Conservation (phyloP, 305 asterid species). For the Fraxinus sp. region DNA sequence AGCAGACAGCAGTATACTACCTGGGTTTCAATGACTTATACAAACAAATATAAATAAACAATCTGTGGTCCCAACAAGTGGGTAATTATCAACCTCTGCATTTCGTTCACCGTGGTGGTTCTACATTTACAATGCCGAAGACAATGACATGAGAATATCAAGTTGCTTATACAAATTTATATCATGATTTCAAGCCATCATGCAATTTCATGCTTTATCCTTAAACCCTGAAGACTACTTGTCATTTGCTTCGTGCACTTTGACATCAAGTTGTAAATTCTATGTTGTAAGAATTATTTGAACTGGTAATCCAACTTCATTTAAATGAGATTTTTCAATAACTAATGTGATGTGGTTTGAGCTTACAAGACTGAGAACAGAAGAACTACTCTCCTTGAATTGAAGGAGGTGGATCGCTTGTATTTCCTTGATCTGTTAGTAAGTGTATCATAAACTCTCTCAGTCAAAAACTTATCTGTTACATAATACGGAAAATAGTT, state of each 20-base stretch:
- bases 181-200: background rate
- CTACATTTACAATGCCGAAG: background rate
- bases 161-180: background rate
- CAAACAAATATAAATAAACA: background rate
- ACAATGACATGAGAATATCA: background rate
- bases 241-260: background rate
- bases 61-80: background rate
- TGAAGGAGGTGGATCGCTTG: slow-evolving; percentile 89
- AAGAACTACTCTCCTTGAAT: slow-evolving; percentile 86
- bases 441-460: slow-evolving; percentile 54
- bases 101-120: background rate
- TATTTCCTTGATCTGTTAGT: slow-evolving; percentile 69
- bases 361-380: slow-evolving; percentile 87
- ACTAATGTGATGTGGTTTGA: slow-evolving; percentile 24
- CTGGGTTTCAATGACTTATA: background rate
- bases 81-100: background rate
- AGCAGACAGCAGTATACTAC: background rate
- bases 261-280: background rate
- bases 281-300: background rate
- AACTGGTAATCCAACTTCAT: background rate
- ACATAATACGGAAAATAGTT: slow-evolving; percentile 23
- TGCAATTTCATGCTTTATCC: background rate
- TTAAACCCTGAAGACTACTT: background rate
- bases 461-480: slow-evolving; percentile 51
- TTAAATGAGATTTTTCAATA: background rate